Evolutionary conservation across 2,329 filamentous ascomycete genomes (phyloP).

Genomic region (Aschersonia sp.): DNA sequence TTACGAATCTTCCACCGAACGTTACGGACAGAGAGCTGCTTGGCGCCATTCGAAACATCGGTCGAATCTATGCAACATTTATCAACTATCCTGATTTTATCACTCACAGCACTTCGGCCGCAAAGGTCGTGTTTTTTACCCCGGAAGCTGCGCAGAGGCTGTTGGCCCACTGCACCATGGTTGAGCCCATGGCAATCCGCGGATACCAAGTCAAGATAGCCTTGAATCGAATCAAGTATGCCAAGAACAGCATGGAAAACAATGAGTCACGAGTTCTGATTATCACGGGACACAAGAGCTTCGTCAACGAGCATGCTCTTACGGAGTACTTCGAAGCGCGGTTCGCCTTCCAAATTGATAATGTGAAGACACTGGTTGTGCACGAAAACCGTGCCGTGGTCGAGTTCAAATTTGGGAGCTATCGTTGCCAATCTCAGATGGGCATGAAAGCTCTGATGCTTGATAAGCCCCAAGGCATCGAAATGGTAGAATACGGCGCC

Average conservation of each 20-base stretch:
- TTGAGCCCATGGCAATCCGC: constrained; percentile 20
- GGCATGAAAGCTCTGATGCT: constrained; percentile 25
- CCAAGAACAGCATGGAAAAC: constrained; percentile 12
- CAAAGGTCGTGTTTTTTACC: constrained; percentile 35
- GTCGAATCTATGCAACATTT: constrained; percentile 35
- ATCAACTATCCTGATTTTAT: constrained; percentile 32
- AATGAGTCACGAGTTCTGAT: constrained; percentile 32
- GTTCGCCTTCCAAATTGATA: constrained; percentile 34
- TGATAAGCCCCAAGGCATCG: constrained; percentile 17
- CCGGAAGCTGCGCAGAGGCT: constrained; percentile 20
- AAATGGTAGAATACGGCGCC: constrained; percentile 22
- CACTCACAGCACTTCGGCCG: constrained; percentile 23
- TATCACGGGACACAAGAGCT: constrained; percentile 26
- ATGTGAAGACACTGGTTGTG: constrained; percentile 17
- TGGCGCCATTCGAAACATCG: constrained; percentile 24
- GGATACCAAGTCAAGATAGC: constrained; percentile 22
- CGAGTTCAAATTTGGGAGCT: constrained; percentile 41
- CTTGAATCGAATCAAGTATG: constrained; percentile 33
- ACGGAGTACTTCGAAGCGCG: constrained; percentile 23
- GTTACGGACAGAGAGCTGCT: constrained; percentile 30
- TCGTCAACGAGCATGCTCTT: constrained; percentile 29
- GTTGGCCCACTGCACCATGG: constrained; percentile 8
- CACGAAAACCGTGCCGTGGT: constrained; percentile 16
- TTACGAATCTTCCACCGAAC: constrained; percentile 33
- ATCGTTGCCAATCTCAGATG: constrained; percentile 37